phyloP scores from a whole-genome alignment of 768 basidiomycete species.

The Suillus hirtellus region DNA sequence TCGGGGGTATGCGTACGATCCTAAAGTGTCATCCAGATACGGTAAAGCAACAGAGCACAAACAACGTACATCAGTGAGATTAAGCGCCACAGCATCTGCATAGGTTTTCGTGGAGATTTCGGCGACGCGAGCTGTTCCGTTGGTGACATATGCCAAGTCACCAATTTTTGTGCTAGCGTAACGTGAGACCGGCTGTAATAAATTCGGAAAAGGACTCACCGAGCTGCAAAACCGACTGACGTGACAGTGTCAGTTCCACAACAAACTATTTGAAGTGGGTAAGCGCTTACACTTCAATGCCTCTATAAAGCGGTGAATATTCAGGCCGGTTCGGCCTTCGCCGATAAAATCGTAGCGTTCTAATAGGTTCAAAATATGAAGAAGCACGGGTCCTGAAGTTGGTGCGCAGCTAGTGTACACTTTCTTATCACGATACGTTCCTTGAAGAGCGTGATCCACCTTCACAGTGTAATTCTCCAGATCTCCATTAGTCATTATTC shows the following conservation, averaged over 20 bases:
- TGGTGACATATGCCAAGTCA: constrained; percentile 66
- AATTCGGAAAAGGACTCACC: constrained; percentile 34
- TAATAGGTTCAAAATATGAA: constrained; percentile 89
- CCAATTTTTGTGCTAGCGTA: constrained; percentile 73
- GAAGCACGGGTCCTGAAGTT: constrained; percentile 83
- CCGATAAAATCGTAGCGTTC: constrained; percentile 65
- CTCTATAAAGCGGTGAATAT: constrained; percentile 81
- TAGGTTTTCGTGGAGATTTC: constrained; percentile 72
- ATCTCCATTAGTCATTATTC: constrained; percentile 78
- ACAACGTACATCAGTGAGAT: constrained; percentile 81
- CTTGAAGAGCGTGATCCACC: constrained; percentile 71
- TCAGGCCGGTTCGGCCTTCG: constrained; percentile 57
- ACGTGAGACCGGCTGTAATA: constrained; percentile 5
- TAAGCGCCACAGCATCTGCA: constrained; percentile 56
- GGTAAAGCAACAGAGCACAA: constrained; percentile 6
- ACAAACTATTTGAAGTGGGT: constrained; percentile 13
- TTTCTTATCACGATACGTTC: constrained; percentile 73
- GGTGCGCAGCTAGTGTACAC: constrained; percentile 88
- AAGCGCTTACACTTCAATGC: constrained; percentile 69
- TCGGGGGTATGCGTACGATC: constrained; percentile 75
- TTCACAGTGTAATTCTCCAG: constrained; percentile 67
- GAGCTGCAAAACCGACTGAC: constrained; percentile 64
- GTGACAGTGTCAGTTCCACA: constrained; percentile 14
- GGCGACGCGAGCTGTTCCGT: constrained; percentile 53
- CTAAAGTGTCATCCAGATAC: constrained; percentile 40